Base-by-base conservation (phyloP, 257 asterid genomes). In the Paulownia fortunei region DNA sequence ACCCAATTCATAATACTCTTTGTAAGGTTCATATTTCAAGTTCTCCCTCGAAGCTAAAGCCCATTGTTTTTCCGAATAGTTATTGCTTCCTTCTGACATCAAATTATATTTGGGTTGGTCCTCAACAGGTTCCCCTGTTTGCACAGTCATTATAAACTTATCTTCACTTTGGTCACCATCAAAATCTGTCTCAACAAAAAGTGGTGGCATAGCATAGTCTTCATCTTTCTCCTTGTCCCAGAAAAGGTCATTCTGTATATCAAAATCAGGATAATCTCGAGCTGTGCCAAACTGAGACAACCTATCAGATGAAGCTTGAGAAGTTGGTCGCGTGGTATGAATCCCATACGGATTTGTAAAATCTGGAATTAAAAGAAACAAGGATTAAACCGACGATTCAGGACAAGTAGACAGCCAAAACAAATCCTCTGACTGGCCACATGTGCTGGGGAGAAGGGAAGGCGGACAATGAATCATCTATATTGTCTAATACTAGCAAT, bases 231-330 rank as follows among this genome's bases (percentile, higher is more conserved):
- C 97, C 79, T 80, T 82, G 76, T 88, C 88, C 98, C 97, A 93
- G 62, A 73, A 84, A 8, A 85, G 69, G 73, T 94, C 97, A 80
- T 84, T 84, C 77, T 90, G 94, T 92, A 89, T 89, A 82, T 93
- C 97, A 9, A 92, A 88, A 69, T 94, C 97, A 5, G 81, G 96
- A 84, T 91, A 91, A 84, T 93, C 97, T 68, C 97, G 88, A 46
- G 98, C 97, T 1, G 98, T 92, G 6, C 98, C 98, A 79, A 94
- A 94, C 52, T 89, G 92, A 52, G 98, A 90, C 87, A 89, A 26
- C 32, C 88, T 78, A 54, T 94, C 98, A 1, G 97, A 94, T 42
- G 97, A 94, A 63, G 92, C 90, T 80, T 79, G 91, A 69, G 98
- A 93, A 67, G 83, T 79, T 2, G 93, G 84, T 34, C 86, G 83